Base-by-base conservation (phyloP, 148 eudicot genomes). In the Tetragonia tetragonoides region DNA sequence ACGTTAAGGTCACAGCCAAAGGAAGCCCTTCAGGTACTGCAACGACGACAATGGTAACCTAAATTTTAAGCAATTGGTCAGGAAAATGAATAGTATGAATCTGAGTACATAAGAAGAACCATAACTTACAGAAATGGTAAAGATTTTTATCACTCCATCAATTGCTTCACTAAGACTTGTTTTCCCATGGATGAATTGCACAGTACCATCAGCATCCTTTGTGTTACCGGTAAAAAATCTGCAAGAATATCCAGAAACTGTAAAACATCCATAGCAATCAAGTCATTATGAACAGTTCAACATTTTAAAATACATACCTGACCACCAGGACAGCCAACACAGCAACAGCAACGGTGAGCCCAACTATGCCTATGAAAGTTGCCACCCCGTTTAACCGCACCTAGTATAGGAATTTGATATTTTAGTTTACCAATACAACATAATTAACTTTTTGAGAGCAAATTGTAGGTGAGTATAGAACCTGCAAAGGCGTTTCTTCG, bases 401-500 rank as follows among this genome's bases (percentile, higher is more conserved):
- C 98, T 94, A 80, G 37, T 41, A 79, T 37, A 62, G 40, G 18
- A 14, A 61, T 18, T 82, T 67, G 80, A 60, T 17, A 77, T 62
- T 1, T 10, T 5, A 60, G 24, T 51, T 64, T 41, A 65, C 14
- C 38, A 76, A 66, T 8, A 71, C 34, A 79, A n/a, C 62, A 41
- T 44, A 21, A n/a, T 60, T n/a, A 73, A 34, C 3, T 49, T 42
- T 62, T 38, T 14, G 8, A 75, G 24, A 23, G 10, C 10, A 46
- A 62, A 61, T 42, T 53, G 23, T 21, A 73, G 74, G 51, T 62
- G 14, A 67, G 75, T 51, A 54, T 49, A 66, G 61, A 60, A 92
- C 98, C 97, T 92, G 98, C 84, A 94, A 84, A 54, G 98, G 98
- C 70, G 98, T 94, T 87, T 94, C 98, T 90, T 90, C 98, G 81